Base-by-base conservation (phyloP, 805 yeast genomes). In the Cyberlindnera euphorbiae region DNA sequence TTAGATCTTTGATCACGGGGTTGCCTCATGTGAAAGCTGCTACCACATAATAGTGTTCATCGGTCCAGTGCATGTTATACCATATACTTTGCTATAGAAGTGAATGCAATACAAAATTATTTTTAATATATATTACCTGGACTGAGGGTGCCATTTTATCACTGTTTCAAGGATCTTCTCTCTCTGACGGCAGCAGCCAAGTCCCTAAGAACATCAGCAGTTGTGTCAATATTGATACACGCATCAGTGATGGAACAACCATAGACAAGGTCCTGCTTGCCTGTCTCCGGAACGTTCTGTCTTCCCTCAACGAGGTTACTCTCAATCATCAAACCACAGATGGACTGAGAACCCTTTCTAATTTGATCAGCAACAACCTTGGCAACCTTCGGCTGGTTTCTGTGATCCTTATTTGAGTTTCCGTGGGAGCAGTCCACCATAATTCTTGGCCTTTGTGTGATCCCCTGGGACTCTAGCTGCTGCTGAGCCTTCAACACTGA, bases 361-460 rank as follows among this genome's bases (percentile, higher is more conserved):
- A 93, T 62, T 64, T 93, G 98, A 45, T 79, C 80, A 44, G 87
- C 83, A 40, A 93, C 77, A 29, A 66, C 73, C 17, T 74, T 72
- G 17, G 89, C 87, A 11, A 90, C 98, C 56, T 71, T 76, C 31
- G 97, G 97, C 69, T 90, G 98, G 64, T 90, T 90, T 58, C 75
- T 75, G 76, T 79, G 89, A 63, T 90, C 82, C 60, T 90, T 90
- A 58, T 72, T 78, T 25, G 96, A 86, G 71, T 90, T 90, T 46
- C 97, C 98, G 59, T 90, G 98, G 27, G 97, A 88, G 63, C 97
- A 93, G 64, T 90, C 98, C 46, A 90, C 78, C 97, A 90, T 93
- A 53, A 89, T 81, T 55, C 90, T 73, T 40, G 82, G 75, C 10
- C 57, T 60, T 28, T 52, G 53, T 8, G 49, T 50, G 34, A 56